Percentiles rank a stretch among this genome's conserved stretches.
Conservation (phyloP, 129 eudicot genomes). For the Pittosporum tobira region DNA sequence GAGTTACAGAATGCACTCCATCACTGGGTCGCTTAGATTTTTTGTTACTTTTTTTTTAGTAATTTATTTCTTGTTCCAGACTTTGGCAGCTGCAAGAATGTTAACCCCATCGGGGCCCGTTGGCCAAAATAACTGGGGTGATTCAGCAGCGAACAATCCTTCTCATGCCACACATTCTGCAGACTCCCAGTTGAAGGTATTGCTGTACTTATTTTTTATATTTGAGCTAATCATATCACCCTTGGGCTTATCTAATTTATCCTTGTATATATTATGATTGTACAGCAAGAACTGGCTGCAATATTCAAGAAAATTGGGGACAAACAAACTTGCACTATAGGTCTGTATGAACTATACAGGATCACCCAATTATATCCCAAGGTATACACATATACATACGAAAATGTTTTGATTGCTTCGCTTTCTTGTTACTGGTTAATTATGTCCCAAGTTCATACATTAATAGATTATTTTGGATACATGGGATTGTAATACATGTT, state of each 20-base stretch:
- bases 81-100: constrained; percentile 97
- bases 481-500: neutral
- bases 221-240: constrained; percentile 5
- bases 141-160: constrained; percentile 68
- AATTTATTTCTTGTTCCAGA: too few relatives aligned
- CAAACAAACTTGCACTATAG: constrained; percentile 89
- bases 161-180: constrained; percentile 75
- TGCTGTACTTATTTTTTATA: neutral
- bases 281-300: constrained; percentile 87
- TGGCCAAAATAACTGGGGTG: constrained; percentile 94
- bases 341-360: constrained; percentile 75
- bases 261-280: neutral
- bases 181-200: constrained; percentile 61
- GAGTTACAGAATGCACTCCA: neutral
- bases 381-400: constrained; percentile 31
- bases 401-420: neutral
- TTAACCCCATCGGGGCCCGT: constrained; percentile 79
- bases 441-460: neutral
- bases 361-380: constrained; percentile 89
- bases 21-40: too few relatives aligned
- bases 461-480: neutral
- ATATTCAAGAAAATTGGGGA: constrained; percentile 91
- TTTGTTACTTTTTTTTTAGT: neutral
- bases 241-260: too few relatives aligned
- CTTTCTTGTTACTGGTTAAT: neutral